Evolutionary conservation across 352 stramenopile genomes (phyloP), one percentile per base, ranked within the genome.

Genomic region (Peronospora farinosa): DNA sequence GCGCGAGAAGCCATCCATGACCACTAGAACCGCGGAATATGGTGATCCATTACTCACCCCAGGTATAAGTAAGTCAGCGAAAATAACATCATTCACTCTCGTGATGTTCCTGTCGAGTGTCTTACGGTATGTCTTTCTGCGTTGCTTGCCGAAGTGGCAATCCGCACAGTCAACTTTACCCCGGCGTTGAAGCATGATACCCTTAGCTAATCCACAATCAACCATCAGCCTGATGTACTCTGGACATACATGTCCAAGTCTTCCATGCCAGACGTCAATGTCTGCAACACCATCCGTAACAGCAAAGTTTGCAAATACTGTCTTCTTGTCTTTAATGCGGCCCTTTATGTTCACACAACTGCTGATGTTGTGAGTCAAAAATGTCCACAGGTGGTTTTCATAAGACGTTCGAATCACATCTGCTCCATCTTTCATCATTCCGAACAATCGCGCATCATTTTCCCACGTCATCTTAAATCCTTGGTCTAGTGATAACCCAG

Each of bases 71-170:
- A 63, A 41, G 10, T 58, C 41, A 7, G 48, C 47, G 17, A 50
- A 63, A 1, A 51, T 21, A 5, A 63, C 31, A 11, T 57, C 37
- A 27, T 63, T 58, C 7, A 49, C 27, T 15, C 33, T 27, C 23
- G 15, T 7, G 9, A 54, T 49, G 3, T 31, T 21, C 3, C 47
- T 7, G 5, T 57, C 48, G 1, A 63, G 16, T 10, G 8, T 54
- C 40, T 57, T 57, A 3, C 13, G 17, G 2, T 42, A 57, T 19
- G 47, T 48, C 15, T 57, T 57, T 4, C 38, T 15, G n/a, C 30
- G 21, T 19, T 52, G 54, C 41, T 63, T 63, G 2, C 40, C 54
- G 9, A 63, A 37, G 19, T 57, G 47, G 16, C 40, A 57, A n/a
- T 51, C 41, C 2, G 28, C 33, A 36, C 47, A 63, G 10, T 56